Base-by-base conservation (phyloP, 495 filamentous ascomycete species). In the Trichoderma parareesei region DNA sequence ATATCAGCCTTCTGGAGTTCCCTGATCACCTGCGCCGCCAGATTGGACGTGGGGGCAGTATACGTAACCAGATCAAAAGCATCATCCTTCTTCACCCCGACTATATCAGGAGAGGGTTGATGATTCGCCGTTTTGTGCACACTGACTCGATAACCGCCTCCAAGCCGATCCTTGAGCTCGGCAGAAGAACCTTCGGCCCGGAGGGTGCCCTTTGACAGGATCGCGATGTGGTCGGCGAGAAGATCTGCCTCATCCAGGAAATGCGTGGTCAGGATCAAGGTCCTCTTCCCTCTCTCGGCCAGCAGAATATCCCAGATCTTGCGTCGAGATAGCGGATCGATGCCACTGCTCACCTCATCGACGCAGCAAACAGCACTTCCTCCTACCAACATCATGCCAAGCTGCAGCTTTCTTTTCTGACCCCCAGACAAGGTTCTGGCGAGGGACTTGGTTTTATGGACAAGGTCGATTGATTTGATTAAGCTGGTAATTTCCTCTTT, bases 241-340 rank as follows among this genome's bases (percentile, higher is more conserved):
- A 92, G 72, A 69, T 91, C 89, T 0, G 89, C 90, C 72, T 92
- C 89, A 69, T 92, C 89, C 27, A 92, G 77, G 70, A 91, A 92
- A 68, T 92, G 92, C 0, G 92, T 96, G 1, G 92, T 96, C 61
- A 96, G 75, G 37, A 96, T 84, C 61, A 93, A 89, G 0, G 91
- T 92, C 61, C 91, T 77, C 35, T 77, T 79, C 4, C 92, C 90
- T 67, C 92, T 82, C 69, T 91, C 91, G 1, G 86, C 88, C 4
- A 95, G 77, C 18, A 96, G 74, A 63, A 96, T 96, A 68, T 93
- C 89, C 92, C 92, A 96, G 63, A 96, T 88, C 74, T 92, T 96
- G 10, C 90, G 77, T 16, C 92, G 77, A 48, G 85, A 88, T 14
- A 96, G 79, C 0, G 92, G 91, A 70, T 96, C 92, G 10, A 96